A percentile compares a stretch with the other conserved stretches of the same genome.
These are phyloP conservation scores for Aspergillus awamori DNA, from an alignment of 2,329 filamentous ascomycete genomes.

Conservation along the genomic window DNA sequence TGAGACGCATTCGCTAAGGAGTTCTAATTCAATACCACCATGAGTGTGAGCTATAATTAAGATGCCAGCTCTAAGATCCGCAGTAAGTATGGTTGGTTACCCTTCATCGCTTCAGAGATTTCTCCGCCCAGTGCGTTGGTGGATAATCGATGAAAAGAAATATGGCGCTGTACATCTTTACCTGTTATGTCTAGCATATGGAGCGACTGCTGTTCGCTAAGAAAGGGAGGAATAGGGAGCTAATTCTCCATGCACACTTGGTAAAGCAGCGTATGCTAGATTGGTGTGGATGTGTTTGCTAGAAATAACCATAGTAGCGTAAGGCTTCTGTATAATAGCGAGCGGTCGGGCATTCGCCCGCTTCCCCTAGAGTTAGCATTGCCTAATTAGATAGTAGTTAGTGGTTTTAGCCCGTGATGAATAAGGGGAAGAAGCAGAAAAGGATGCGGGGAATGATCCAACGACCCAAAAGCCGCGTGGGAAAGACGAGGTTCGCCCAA, in stretches of 20 bases:
- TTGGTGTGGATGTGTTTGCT: not conserved
- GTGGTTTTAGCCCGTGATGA: constrained; percentile 1
- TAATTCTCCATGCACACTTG: not conserved
- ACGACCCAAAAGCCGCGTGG: not conserved
- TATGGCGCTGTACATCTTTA: not conserved
- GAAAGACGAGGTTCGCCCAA: not conserved
- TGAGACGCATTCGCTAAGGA: too few relatives aligned
- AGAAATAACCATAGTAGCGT: not conserved
- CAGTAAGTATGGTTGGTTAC: too few relatives aligned
- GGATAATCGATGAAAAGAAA: not conserved
- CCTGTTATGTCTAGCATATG: not conserved
- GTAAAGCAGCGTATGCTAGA: not conserved
- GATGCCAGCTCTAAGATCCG: too few relatives aligned
- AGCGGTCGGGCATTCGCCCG: not conserved
- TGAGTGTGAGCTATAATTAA: too few relatives aligned
- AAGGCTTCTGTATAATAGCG: not conserved
- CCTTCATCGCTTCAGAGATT: not conserved
- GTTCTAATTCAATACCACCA: too few relatives aligned
- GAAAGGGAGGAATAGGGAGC: not conserved
- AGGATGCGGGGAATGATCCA: constrained; percentile 1
- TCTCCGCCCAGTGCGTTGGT: not conserved
- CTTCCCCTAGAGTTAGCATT: too few relatives aligned
- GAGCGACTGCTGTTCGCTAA: not conserved
- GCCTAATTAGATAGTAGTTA: not conserved
- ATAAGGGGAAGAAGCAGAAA: not conserved